Evolutionary conservation across 257 asterid species (phyloP).

Genomic region (Voacanga thouarsii): DNA sequence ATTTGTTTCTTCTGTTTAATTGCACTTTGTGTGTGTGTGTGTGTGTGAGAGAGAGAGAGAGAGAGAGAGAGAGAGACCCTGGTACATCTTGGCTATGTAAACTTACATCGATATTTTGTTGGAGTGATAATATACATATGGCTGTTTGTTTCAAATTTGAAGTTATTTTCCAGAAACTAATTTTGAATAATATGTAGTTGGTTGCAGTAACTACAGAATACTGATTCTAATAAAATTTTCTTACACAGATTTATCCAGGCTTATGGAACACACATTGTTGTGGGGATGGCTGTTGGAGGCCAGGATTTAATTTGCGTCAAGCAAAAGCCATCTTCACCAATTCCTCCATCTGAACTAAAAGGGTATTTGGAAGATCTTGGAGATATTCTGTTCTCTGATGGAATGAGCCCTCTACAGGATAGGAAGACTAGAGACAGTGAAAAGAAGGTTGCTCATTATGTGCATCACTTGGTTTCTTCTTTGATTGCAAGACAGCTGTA

Average conservation of each 20-base stretch:
- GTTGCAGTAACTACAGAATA: conserved; percentile 15
- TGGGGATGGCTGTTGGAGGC: conserved; percentile 97
- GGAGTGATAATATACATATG: not conserved
- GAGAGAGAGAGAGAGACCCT: not conserved
- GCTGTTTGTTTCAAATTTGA: not conserved
- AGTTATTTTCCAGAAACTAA: not conserved
- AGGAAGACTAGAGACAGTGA: conserved; percentile 52
- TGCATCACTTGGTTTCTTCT: not conserved
- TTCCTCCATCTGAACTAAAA: conserved; percentile 90
- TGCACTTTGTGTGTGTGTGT: not conserved
- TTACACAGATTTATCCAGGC: conserved; percentile 79
- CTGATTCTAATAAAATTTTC: conserved; percentile 24
- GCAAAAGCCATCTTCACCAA: conserved; percentile 75
- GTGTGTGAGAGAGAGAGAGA: not conserved
- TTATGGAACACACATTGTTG: conserved; percentile 91
- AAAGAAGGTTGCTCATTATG: conserved; percentile 43
- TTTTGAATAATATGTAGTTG: not conserved
- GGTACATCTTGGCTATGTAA: not conserved
- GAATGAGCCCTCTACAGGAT: conserved; percentile 69
- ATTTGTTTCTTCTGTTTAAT: not conserved
- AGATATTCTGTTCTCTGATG: conserved; percentile 86
- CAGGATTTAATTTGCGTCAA: conserved; percentile 94
- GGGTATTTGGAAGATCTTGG: conserved; percentile 94
- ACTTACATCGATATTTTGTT: not conserved
- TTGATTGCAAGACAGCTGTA: conserved; percentile 4